phyloP scores from a whole-genome alignment of 108 stramenopile species.

The Cyclotella choctawhatcheeana region DNA sequence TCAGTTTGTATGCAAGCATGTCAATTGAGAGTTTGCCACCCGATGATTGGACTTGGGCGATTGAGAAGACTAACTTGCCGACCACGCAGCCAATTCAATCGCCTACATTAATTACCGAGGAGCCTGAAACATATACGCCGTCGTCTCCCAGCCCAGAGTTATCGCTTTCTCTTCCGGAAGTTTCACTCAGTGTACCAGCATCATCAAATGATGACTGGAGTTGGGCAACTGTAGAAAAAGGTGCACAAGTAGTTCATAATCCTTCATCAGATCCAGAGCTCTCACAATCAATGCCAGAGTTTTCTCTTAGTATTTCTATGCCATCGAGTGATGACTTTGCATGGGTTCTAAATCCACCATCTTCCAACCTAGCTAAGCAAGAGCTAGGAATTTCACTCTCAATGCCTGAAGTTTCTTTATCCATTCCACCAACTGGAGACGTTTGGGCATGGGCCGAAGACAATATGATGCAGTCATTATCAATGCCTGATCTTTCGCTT shows the following conservation, averaged over 20 bases:
- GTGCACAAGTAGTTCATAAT: background rate
- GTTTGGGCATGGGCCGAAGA: background rate
- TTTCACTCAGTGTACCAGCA: background rate
- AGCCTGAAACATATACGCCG: background rate
- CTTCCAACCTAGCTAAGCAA: background rate
- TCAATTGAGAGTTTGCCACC: background rate
- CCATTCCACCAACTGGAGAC: background rate
- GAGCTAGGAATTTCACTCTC: background rate
- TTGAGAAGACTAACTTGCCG: background rate
- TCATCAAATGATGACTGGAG: constrained; percentile 3
- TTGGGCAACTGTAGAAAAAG: background rate
- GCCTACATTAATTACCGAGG: background rate
- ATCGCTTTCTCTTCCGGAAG: background rate
- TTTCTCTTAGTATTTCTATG: constrained; percentile 5
- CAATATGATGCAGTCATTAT: too few relatives aligned
- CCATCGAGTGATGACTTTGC: background rate
- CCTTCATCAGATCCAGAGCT: background rate
- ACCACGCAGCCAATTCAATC: background rate
- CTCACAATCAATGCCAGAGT: constrained; percentile 4
- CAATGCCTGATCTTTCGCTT: too few relatives aligned
- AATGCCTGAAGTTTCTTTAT: background rate
- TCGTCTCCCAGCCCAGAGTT: background rate
- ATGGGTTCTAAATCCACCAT: background rate
- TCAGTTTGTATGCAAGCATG: background rate
- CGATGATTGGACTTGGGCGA: background rate